These are phyloP conservation scores for Apodospora peruviana DNA, from an alignment of 495 filamentous ascomycete genomes.

Conservation along the genomic window DNA sequence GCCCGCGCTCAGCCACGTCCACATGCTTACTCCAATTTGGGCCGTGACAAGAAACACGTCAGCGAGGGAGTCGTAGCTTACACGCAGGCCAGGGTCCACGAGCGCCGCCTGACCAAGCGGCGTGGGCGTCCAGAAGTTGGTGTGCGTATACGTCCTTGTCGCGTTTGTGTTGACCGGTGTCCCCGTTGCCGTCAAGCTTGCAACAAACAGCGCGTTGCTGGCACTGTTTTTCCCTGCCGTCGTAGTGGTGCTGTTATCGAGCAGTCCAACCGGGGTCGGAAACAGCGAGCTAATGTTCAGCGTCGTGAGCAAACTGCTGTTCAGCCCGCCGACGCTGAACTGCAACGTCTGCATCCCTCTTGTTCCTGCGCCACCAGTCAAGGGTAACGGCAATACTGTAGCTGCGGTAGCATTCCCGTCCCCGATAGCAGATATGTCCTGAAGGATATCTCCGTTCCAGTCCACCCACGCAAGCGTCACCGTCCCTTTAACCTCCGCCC, in stretches of 20 bases:
- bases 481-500: constrained; percentile 29
- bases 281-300: constrained; percentile 28
- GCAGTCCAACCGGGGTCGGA: not conserved
- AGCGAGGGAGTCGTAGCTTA: constrained; percentile 33
- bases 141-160: constrained; percentile 48
- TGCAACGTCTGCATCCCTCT: constrained; percentile 11
- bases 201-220: constrained; percentile 47
- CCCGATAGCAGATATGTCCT: not conserved
- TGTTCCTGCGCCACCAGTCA: not conserved
- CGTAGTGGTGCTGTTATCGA: constrained; percentile 20
- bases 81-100: constrained; percentile 48
- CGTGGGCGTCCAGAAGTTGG: constrained; percentile 50
- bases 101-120: constrained; percentile 48
- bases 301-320: constrained; percentile 51
- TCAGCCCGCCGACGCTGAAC: constrained; percentile 56
- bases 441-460: constrained; percentile 5
- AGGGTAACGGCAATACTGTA: not conserved
- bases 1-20: constrained; percentile 56
- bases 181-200: constrained; percentile 50
- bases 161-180: constrained; percentile 46
- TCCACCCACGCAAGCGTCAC: constrained; percentile 23
- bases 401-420: constrained; percentile 12
- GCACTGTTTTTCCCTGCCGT: constrained; percentile 25
- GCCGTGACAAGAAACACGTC: constrained; percentile 53
- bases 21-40: constrained; percentile 52